phyloP scores from a whole-genome alignment of 768 basidiomycete species.

The Xanthoconium stramineum region DNA sequence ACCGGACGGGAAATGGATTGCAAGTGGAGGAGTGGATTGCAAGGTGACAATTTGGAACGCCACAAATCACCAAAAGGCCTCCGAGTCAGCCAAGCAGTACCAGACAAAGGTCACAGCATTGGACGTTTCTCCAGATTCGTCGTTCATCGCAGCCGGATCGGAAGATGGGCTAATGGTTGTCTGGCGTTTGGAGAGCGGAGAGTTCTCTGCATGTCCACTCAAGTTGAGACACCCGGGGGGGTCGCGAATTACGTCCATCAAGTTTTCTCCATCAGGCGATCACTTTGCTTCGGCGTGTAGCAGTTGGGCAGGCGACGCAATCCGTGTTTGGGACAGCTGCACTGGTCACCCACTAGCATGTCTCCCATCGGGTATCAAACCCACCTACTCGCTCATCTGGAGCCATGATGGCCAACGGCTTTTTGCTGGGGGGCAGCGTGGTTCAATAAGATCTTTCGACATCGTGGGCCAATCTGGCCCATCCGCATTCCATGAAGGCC shows the following conservation, averaged over 20 bases:
- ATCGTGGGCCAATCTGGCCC: not conserved
- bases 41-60: constrained; percentile 5
- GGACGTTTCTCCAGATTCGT: constrained; percentile 3
- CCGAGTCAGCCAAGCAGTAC: not conserved
- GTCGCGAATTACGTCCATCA: not conserved
- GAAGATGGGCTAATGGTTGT: constrained; percentile 1
- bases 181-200: not conserved
- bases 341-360: constrained; percentile 7
- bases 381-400: constrained; percentile 7
- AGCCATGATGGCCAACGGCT: constrained; percentile 1
- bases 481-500: not conserved
- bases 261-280: constrained; percentile 5
- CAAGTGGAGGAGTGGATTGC: constrained; percentile 1
- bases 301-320: not conserved
- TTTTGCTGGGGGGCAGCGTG: constrained; percentile 8
- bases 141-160: not conserved
- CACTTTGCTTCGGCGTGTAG: constrained; percentile 7
- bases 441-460: constrained; percentile 6
- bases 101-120: not conserved
- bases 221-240: not conserved
- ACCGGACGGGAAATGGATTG: constrained; percentile 8
- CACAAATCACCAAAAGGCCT: not conserved
- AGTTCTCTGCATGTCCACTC: not conserved
- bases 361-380: not conserved
- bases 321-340: constrained; percentile 5